These are phyloP conservation scores for Trichoderma orchidacearum DNA, from an alignment of 495 filamentous ascomycete genomes.

Conservation along the genomic window DNA sequence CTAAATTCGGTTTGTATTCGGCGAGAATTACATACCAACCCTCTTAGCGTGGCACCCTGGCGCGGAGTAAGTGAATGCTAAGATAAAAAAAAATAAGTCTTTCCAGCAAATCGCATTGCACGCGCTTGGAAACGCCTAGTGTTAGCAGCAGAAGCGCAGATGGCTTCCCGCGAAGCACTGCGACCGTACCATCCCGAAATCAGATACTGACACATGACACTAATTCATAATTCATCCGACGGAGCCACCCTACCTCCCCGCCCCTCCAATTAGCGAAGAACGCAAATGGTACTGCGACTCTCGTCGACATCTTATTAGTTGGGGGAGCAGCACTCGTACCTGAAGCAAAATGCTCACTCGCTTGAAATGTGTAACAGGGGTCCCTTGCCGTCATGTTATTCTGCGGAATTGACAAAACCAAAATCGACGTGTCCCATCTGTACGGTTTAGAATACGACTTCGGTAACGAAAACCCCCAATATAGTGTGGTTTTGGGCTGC, in stretches of 20 bases:
- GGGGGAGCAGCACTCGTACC: not conserved
- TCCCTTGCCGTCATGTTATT: not conserved
- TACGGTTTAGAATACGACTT: too few relatives aligned
- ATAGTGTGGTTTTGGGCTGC: too few relatives aligned
- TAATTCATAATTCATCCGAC: constrained; percentile 1
- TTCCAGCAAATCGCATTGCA: not conserved
- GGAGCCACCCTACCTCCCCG: not conserved
- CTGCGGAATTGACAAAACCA: not conserved
- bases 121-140: not conserved
- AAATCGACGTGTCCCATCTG: not conserved
- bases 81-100: not conserved
- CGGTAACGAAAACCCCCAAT: too few relatives aligned
- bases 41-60: not conserved
- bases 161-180: not conserved
- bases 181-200: not conserved
- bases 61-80: not conserved
- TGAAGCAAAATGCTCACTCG: not conserved
- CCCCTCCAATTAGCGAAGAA: constrained; percentile 1
- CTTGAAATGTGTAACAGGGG: not conserved
- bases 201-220: not conserved
- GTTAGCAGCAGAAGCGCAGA: not conserved
- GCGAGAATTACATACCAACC: not conserved
- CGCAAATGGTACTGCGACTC: not conserved
- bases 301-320: not conserved
- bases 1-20: not conserved